Evolutionary conservation across 179 eudicot species (phyloP), one percentile per base, ranked within the genome.

Genomic region (Nepenthes alata): DNA sequence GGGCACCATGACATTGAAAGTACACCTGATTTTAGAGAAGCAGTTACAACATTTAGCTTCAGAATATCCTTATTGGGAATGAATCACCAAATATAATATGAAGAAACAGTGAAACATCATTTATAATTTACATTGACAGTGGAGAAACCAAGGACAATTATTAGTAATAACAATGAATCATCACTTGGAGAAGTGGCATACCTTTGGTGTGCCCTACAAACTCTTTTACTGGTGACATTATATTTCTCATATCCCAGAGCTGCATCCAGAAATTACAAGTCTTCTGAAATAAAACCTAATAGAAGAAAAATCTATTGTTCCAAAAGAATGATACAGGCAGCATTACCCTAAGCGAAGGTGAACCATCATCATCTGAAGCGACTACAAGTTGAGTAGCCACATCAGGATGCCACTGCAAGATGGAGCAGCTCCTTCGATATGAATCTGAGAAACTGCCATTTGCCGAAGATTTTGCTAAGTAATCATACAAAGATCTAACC

Each of bases 231-330:
- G 99, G 99, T 66, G 94, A 61, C 85, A 85, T 79, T 49, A 68
- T 72, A 68, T 89, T 87, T 65, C 99, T 84, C 99, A 94, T 87
- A 81, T 94, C 99, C 97, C 97, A 94, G 47, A 89, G 82, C 99
- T 94, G 91, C 76, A 82, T 25, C 58, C 47, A 70, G 48, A 62
- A 12, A 49, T 14, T 9, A 9, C 4, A 34, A 6, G 16, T 15
- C 35, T 11, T 4, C 10, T 52, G 57, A 14, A 37, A 53, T 2
- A 11, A 8, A 39, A n/a, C 35, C 16, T 5, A 39, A 16, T 1
- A 53, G 15, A 51, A 37, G 36, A 15, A 37, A 4, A 53, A 11
- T 54, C 35, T 25, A n/a, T 36, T 53, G 1, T 15, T 44, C 14
- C 39, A 47, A 5, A 54, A 0, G 34, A 37, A 53, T 37, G 51